These are phyloP conservation scores for Acaromyces ingoldii DNA, from an alignment of 1,284 basidiomycete species.

Conservation along the genomic window DNA sequence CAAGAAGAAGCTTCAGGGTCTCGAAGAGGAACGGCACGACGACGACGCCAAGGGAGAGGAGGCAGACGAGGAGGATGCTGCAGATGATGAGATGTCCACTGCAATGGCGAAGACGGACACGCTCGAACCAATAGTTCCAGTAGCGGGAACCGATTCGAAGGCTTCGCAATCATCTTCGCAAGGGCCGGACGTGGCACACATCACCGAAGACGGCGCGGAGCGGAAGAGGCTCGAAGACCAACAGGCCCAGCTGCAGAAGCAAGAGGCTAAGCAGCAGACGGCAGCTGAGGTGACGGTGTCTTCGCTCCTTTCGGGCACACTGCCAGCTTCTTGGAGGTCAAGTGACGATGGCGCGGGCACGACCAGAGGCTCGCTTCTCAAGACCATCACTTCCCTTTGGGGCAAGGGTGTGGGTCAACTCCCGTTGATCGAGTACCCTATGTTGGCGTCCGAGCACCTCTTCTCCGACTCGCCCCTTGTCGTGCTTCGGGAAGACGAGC, in stretches of 20 bases:
- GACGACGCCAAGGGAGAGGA: slow-evolving; percentile 10
- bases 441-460: slow-evolving; percentile 57
- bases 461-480: slow-evolving; percentile 85
- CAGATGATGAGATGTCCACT: slow-evolving; percentile 64
- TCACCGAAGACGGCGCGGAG: background rate
- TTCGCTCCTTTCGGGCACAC: background rate
- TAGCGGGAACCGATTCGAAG: background rate
- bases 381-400: slow-evolving; percentile 71
- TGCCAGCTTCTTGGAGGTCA: slow-evolving; percentile 3
- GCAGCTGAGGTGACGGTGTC: slow-evolving; percentile 2
- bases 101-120: too few relatives aligned
- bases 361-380: slow-evolving; percentile 73
- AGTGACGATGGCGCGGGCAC: slow-evolving; percentile 55
- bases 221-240: background rate
- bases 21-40: background rate
- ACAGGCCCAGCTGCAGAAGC: slow-evolving; percentile 10
- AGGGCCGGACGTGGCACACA: too few relatives aligned
- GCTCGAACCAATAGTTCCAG: background rate
- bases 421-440: slow-evolving; percentile 57
- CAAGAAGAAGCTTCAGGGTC: too few relatives aligned
- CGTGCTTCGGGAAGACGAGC: slow-evolving; percentile 93
- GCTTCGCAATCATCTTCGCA: too few relatives aligned
- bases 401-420: slow-evolving; percentile 56
- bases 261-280: slow-evolving; percentile 58
- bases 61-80: slow-evolving; percentile 62